A percentile compares a stretch with the other conserved stretches of the same genome.
phyloP scores from a whole-genome alignment of 495 filamentous ascomycete species.

The Xeromyces bisporus region DNA sequence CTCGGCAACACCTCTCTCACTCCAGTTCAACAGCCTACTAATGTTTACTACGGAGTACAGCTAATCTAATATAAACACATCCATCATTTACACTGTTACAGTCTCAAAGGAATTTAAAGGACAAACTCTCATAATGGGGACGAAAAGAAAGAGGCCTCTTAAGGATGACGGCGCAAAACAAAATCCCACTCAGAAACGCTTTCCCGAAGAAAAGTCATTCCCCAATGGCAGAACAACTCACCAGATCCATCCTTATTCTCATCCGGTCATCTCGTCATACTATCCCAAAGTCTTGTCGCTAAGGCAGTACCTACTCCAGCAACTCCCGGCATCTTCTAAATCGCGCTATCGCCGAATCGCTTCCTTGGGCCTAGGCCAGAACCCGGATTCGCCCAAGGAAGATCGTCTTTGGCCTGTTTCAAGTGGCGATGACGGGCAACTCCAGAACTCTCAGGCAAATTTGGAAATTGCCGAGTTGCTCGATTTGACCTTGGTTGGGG shows the following conservation, averaged over 20 bases:
- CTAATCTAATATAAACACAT: no score
- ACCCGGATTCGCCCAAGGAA: not conserved
- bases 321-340: constrained; percentile 35
- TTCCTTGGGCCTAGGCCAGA: constrained; percentile 7
- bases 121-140: constrained; percentile 27
- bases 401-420: no score
- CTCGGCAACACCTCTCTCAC: no score
- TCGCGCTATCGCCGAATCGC: constrained; percentile 31
- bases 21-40: no score
- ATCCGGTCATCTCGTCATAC: constrained; percentile 58
- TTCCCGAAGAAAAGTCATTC: no score
- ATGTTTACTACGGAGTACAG: no score
- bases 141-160: constrained; percentile 27
- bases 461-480: constrained; percentile 36
- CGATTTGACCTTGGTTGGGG: constrained; percentile 51
- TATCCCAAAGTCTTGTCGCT: constrained; percentile 53
- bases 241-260: no score
- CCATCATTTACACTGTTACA: no score
- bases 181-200: constrained; percentile 9
- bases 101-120: no score
- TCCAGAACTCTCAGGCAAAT: not conserved
- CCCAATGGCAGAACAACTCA: no score
- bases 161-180: constrained; percentile 11
- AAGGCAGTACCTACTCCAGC: constrained; percentile 48
- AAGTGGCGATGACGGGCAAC: not conserved